Percentiles rank a stretch among this genome's conserved stretches.
These are phyloP conservation scores for Mycena sp. DNA, from an alignment of 1,284 basidiomycete genomes.

Conservation along the genomic window DNA sequence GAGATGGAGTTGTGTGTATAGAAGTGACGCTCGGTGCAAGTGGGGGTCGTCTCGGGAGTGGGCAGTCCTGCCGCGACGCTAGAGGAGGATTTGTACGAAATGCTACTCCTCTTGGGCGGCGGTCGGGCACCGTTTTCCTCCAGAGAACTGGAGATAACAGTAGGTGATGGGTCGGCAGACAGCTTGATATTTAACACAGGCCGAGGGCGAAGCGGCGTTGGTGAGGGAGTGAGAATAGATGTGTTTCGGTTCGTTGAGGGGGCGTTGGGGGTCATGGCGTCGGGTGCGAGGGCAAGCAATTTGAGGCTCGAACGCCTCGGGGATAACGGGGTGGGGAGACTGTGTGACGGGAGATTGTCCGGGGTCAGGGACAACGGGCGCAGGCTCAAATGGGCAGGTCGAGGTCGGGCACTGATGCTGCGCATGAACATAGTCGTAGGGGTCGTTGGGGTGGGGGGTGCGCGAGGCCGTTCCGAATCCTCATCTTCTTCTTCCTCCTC, in stretches of 20 bases:
- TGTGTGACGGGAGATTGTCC: conserved; percentile 46
- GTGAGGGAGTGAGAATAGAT: conserved; percentile 22
- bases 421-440: conserved; percentile 32
- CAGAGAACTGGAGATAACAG: not conserved
- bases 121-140: conserved; percentile 17
- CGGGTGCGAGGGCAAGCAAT: conserved; percentile 57
- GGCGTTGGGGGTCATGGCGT: conserved; percentile 33
- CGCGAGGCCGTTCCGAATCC: conserved; percentile 40
- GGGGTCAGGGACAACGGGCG: conserved; percentile 76
- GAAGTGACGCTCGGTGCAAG: conserved; percentile 54
- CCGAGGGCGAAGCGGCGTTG: conserved; percentile 36
- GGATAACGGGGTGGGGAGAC: conserved; percentile 65
- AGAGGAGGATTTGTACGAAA: conserved; percentile 71
- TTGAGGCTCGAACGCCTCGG: conserved; percentile 58
- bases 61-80: conserved; percentile 58
- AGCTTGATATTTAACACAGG: conserved; percentile 42
- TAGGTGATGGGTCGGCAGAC: conserved; percentile 10
- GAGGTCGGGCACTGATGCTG: conserved; percentile 56
- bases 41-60: conserved; percentile 79
- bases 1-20: conserved; percentile 24
- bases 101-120: conserved; percentile 64
- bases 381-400: conserved; percentile 74
- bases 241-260: conserved; percentile 25
- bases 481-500: conserved; percentile 88
- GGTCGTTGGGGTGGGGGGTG: conserved; percentile 33